Conservation (phyloP, 176 grass and related monocot species). For the Thinopyrum elongatum region DNA sequence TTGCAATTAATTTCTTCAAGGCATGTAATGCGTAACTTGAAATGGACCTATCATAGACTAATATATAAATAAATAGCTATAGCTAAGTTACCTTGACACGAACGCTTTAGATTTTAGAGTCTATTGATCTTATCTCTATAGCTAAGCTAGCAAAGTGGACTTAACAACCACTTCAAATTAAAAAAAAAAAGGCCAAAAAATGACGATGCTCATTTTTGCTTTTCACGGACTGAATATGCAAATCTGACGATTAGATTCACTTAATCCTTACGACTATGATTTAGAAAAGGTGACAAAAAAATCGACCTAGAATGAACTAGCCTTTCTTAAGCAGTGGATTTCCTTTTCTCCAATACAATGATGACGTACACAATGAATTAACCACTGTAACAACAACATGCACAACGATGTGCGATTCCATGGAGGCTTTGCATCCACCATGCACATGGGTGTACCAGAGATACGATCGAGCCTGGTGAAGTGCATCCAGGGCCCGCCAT, state of each 20-base stretch:
- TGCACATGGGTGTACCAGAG: neutral
- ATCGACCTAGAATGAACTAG: too few relatives aligned
- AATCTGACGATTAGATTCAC: neutral
- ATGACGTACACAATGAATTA: neutral
- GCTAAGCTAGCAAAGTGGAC: neutral
- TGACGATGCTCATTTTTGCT: neutral
- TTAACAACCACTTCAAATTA: neutral
- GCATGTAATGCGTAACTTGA: conserved; percentile 36
- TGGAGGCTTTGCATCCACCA: neutral
- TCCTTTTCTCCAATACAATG: too few relatives aligned
- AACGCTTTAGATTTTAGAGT: neutral
- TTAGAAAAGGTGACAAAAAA: too few relatives aligned
- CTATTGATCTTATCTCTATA: neutral
- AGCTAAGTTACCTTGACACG: neutral
- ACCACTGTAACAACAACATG: neutral
- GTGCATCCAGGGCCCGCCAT: neutral
- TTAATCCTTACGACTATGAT: too few relatives aligned
- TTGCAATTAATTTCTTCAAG: conserved; percentile 16
- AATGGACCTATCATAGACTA: conserved; percentile 4
- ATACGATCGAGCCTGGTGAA: neutral
- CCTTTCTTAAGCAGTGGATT: too few relatives aligned
- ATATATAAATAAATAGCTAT: neutral
- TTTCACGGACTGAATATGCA: neutral
- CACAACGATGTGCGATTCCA: neutral
- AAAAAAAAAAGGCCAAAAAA: neutral